Evolutionary conservation across 2,329 filamentous ascomycete genomes (phyloP).

Genomic region (Ploettnerulaceae sp.): DNA sequence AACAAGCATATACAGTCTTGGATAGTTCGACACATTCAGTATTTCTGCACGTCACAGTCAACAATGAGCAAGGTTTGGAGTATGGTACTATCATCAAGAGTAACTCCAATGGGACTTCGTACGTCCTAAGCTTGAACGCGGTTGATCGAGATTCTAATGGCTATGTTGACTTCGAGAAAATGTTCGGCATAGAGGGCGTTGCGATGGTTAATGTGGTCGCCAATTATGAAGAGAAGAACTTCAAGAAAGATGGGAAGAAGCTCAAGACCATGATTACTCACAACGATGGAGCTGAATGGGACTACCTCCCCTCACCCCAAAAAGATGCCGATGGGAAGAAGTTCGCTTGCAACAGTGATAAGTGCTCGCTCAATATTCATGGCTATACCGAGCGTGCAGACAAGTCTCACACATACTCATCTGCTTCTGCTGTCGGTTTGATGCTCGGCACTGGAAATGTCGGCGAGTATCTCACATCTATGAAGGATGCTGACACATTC

Average conservation of each 20-base stretch:
- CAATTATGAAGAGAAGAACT: constrained; percentile 55
- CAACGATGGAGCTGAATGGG: constrained; percentile 91
- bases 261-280: constrained; percentile 91
- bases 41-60: constrained; percentile 87
- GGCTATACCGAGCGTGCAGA: constrained; percentile 89
- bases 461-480: constrained; percentile 45
- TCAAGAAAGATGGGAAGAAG: constrained; percentile 65
- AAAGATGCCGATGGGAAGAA: constrained; percentile 66
- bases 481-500: constrained; percentile 72
- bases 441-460: constrained; percentile 93
- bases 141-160: constrained; percentile 75
- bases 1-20: constrained; percentile 84
- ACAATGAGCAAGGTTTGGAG: constrained; percentile 56
- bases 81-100: constrained; percentile 93
- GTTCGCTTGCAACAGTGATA: constrained; percentile 62
- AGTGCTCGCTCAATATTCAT: constrained; percentile 87
- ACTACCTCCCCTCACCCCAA: constrained; percentile 64
- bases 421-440: constrained; percentile 78
- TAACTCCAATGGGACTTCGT: constrained; percentile 96
- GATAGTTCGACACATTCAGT: constrained; percentile 93
- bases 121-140: constrained; percentile 73
- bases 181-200: constrained; percentile 86
- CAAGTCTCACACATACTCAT: constrained; percentile 80
- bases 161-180: constrained; percentile 95
- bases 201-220: constrained; percentile 79